Percentiles rank a stretch among this genome's conserved stretches.
Conservation (phyloP, 225 moss, liverwort and hornwort genomes). For the Straminergon stramineum region DNA sequence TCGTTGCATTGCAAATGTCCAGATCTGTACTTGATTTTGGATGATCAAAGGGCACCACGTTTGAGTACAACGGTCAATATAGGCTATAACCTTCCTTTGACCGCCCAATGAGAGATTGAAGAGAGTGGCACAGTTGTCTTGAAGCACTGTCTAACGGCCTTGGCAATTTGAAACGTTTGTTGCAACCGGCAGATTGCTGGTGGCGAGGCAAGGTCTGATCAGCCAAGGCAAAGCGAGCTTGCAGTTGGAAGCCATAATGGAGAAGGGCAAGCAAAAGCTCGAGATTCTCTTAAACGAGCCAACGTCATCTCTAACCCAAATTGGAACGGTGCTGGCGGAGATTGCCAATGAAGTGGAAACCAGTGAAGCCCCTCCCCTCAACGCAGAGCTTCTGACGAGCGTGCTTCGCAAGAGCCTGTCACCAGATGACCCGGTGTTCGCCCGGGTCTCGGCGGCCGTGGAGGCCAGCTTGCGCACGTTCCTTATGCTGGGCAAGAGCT, state of each 20-base stretch:
- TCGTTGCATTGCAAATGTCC: background rate
- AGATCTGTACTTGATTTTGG: background rate
- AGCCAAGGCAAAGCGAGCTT: conserved; percentile 47
- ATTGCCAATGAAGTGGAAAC: conserved; percentile 45
- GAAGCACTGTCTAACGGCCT: background rate
- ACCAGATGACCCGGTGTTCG: conserved; percentile 72
- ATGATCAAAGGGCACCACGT: background rate
- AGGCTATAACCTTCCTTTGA: background rate
- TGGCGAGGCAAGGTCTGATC: conserved; percentile 86
- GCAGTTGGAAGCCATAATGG: conserved; percentile 59
- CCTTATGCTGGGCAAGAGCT: conserved; percentile 63
- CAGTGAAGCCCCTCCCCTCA: conserved; percentile 26
- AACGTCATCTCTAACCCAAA: conserved; percentile 52
- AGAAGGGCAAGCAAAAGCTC: conserved; percentile 59
- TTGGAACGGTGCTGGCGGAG: conserved; percentile 75
- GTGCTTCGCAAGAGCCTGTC: conserved; percentile 84
- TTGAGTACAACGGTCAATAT: background rate
- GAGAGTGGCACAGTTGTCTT: background rate
- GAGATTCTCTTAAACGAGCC: conserved; percentile 65
- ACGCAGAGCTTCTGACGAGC: conserved; percentile 74
- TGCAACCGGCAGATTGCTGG: conserved; percentile 47
- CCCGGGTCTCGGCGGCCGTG: conserved; percentile 75
- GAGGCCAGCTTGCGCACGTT: conserved; percentile 75
- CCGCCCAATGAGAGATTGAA: background rate
- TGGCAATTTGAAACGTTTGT: background rate